Conservation (phyloP, 164 flowering plant species). For the Protea cynaroides region DNA sequence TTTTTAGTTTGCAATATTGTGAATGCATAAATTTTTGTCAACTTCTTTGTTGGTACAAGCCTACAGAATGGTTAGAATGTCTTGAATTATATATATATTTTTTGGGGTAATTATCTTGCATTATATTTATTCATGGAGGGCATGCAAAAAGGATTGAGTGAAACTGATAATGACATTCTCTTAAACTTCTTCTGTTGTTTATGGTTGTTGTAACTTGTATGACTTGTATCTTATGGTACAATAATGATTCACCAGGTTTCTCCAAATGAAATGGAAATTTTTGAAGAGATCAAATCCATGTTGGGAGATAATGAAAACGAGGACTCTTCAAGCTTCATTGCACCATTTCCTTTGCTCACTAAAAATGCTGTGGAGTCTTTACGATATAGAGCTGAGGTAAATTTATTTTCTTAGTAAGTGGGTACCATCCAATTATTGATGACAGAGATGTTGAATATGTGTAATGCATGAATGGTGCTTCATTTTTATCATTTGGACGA, state of each 20-base stretch:
- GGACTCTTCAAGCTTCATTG: slow-evolving; percentile 39
- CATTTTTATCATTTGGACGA: no score
- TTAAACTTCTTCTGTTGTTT: not conserved
- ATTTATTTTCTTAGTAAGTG: not conserved
- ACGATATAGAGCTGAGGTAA: slow-evolving; percentile 95
- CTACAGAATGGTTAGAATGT: not conserved
- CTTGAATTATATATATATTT: not conserved
- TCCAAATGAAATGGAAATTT: slow-evolving; percentile 67
- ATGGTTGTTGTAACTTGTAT: not conserved
- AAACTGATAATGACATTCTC: not conserved
- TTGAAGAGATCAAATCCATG: slow-evolving; percentile 74
- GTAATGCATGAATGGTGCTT: no score
- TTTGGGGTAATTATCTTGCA: no score
- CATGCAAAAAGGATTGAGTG: not conserved
- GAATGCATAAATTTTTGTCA: not conserved
- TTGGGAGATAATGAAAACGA: slow-evolving; percentile 50
- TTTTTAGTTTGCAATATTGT: not conserved
- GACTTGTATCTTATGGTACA: slow-evolving; percentile 1
- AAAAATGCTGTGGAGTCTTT: slow-evolving; percentile 89
- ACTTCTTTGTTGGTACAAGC: not conserved
- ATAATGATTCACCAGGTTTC: slow-evolving; percentile 73
- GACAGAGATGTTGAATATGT: no score
- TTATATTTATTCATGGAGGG: not conserved
- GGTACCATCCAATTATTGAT: no score
- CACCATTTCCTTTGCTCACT: slow-evolving; percentile 76